Percentiles rank a stretch among this genome's conserved stretches.
These are phyloP conservation scores for Venturia oleaginea DNA, from an alignment of 2,329 filamentous ascomycete species.

Conservation along the genomic window DNA sequence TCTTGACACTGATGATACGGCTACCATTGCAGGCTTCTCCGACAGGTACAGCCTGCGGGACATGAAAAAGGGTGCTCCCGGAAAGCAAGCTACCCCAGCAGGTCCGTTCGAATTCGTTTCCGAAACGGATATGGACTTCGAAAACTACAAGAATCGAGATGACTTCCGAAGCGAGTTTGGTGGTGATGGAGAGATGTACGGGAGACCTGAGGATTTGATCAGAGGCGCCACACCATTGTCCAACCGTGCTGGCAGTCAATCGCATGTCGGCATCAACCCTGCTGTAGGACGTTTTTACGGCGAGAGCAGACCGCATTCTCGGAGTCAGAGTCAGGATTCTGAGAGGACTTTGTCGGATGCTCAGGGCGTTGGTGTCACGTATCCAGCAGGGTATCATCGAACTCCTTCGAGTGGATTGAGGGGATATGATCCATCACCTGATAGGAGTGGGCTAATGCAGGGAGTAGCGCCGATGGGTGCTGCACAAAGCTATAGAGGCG, in stretches of 20 bases:
- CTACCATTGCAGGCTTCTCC: conserved; percentile 62
- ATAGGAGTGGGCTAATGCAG: conserved; percentile 8
- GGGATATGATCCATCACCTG: conserved; percentile 4
- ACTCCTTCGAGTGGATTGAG: conserved; percentile 24
- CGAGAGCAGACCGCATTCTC: conserved; percentile 1
- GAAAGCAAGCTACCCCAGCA: conserved; percentile 34
- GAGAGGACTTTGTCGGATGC: conserved; percentile 17
- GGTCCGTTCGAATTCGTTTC: conserved; percentile 71
- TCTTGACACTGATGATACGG: conserved; percentile 54
- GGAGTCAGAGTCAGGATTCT: conserved; percentile 20
- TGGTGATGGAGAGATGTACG: conserved; percentile 53
- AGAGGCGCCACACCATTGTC: conserved; percentile 40
- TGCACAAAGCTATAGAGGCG: neutral
- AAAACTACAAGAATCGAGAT: conserved; percentile 75
- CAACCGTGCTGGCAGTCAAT: conserved; percentile 18
- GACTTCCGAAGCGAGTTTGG: conserved; percentile 35
- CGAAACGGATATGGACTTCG: conserved; percentile 78
- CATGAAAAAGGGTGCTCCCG: conserved; percentile 57
- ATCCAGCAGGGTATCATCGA: conserved; percentile 39
- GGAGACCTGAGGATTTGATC: conserved; percentile 48
- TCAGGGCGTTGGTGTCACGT: conserved; percentile 27
- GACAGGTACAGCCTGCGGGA: conserved; percentile 71
- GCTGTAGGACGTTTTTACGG: neutral
- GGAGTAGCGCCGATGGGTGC: conserved; percentile 24
- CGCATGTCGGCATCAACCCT: neutral